Evolutionary conservation across 495 filamentous ascomycete species (phyloP), one percentile per base, ranked within the genome.

Genomic region (Umbilicaria muhlenbergii): DNA sequence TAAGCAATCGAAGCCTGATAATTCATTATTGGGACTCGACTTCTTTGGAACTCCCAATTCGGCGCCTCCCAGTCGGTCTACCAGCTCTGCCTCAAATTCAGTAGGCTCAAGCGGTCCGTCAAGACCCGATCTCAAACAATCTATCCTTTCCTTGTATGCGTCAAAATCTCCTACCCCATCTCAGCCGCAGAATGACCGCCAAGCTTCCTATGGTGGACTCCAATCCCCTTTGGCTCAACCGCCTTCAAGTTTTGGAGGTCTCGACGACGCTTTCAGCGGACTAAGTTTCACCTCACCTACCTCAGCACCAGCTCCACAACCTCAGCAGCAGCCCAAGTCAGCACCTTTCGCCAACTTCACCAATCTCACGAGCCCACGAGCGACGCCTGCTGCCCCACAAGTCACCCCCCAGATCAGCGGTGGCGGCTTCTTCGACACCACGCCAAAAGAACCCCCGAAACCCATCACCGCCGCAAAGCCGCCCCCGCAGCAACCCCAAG

Each of bases 51-150:
- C 73, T 36, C 58, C 77, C 16, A 64, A 78, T 33, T 64, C 81
- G 11, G 66, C 80, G 1, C 68, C 82, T 12, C 73, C 74, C 34
- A 68, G 59, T 38, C 74, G 86, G 36, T 83, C 87, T 5, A 69
- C 76, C 5, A 91, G 82, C 59, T 80, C 80, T 11, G 70, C 73
- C 32, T 74, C 80, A 15, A 75, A 74, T 17, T 64, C 72, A 24
- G 61, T 72, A 10, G 66, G 69, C 15, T 54, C 71, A 5, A 63
- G 63, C 14, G 34, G 36, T 4, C 76, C 83, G 50, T 94, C 88
- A 35, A 71, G 91, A 34, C 89, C 92, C 1, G 91, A 98, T 59
- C 67, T 98, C 34, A 96, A 96, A 59, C 88, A 94, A 58, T 95
- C 89, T 11, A 98, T 98, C 44, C 64, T 98, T 11, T 96, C 92